Base-by-base conservation (phyloP, 352 stramenopile genomes). In the Globisporangium nagaii region DNA sequence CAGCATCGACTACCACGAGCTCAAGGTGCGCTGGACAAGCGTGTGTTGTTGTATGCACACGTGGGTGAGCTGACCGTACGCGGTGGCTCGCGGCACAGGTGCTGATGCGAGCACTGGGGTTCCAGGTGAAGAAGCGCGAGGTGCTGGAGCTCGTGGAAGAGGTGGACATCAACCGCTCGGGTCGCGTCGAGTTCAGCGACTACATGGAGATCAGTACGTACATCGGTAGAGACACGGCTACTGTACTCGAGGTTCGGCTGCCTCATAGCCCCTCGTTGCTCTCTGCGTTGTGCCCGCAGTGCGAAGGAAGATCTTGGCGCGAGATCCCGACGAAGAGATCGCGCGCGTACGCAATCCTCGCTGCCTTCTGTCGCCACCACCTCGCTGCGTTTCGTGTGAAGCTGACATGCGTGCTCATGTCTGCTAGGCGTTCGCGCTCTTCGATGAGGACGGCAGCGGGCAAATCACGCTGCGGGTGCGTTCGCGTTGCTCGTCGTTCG, bases 271-370 rank as follows among this genome's bases (percentile, higher is more conserved):
- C n/a, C n/a, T n/a, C n/a, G 1, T 49, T 35, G 42, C 17, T 42
- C 3, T 42, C 13, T 31, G 22, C 12, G n/a, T 37, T 34, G 27
- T 37, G 27, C 15, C 31, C 25, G 15, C 36, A 93, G 83, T 93
- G 83, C 65, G 80, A 32, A 65, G 80, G 40, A 88, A 95, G 53
- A 80, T 96, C 48, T 40, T 93, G 43, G 84, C 82, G 44, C 49
- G 91, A 32, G 87, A 97, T 52, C 90, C 91, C 0, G 86, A 97
- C 46, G 92, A 98, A 37, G 88, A 98, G 71, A 97, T 98, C 60
- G 63, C 75, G 43, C 89, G 95, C 31, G 77, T 88, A 22, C 20
- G 2, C 3, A 5, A 10, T 15, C 12, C 15, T 30, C 41, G 13
- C 5, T 34, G n/a, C n/a, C n/a, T n/a, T n/a, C n/a, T n/a, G n/a